Conservation (phyloP, 495 filamentous ascomycete species). For the Xylaria longipes region DNA sequence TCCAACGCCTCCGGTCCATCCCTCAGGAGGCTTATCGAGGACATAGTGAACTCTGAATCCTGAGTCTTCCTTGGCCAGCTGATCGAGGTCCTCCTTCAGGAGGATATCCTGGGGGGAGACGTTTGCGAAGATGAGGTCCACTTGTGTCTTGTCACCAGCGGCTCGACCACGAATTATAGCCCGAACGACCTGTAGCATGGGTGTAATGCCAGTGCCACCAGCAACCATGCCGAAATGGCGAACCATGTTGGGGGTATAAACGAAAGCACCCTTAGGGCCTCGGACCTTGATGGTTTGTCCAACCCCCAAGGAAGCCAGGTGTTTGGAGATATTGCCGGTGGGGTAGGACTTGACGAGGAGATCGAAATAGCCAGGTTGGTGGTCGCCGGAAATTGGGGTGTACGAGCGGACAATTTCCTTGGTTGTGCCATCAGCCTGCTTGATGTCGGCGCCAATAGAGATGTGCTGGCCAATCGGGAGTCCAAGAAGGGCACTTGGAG, state of each 20-base stretch:
- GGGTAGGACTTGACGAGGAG: conserved; percentile 97
- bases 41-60: conserved; percentile 90
- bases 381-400: conserved; percentile 93
- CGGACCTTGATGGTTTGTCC: conserved; percentile 87
- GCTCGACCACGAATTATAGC: conserved; percentile 86
- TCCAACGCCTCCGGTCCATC: conserved; percentile 88
- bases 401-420: conserved; percentile 96
- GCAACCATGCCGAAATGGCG: conserved; percentile 96
- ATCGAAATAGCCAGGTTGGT: conserved; percentile 92
- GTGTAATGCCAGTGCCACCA: conserved; percentile 96
- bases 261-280: conserved; percentile 96
- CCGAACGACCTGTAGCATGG: conserved; percentile 94
- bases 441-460: conserved; percentile 82
- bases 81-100: conserved; percentile 87
- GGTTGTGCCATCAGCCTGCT: conserved; percentile 65
- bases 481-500: conserved; percentile 80
- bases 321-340: conserved; percentile 91
- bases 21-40: conserved; percentile 91
- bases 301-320: conserved; percentile 80
- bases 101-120: conserved; percentile 92
- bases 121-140: conserved; percentile 96
- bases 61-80: conserved; percentile 74
- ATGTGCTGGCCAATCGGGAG: conserved; percentile 99
- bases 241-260: conserved; percentile 94
- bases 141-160: conserved; percentile 81